Conservation (phyloP, 495 filamentous ascomycete species). For the Hypoxylon fragiforme region DNA sequence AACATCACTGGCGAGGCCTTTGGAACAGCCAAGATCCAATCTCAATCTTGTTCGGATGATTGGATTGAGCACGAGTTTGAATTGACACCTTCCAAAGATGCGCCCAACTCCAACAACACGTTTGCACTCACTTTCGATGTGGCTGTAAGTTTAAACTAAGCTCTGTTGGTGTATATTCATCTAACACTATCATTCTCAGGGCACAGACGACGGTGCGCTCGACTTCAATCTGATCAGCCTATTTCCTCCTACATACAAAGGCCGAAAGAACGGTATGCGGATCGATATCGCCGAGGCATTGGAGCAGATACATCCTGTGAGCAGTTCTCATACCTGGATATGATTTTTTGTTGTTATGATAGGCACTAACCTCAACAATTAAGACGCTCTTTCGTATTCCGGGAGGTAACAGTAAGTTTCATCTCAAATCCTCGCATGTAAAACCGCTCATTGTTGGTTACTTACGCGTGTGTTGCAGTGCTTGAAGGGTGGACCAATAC, state of each 20-base stretch:
- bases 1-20: slow-evolving; percentile 51
- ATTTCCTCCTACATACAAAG: slow-evolving; percentile 70
- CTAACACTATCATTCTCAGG: slow-evolving; percentile 24
- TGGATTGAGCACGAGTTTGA: slow-evolving; percentile 58
- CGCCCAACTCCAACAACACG: slow-evolving; percentile 66
- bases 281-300: slow-evolving; percentile 61
- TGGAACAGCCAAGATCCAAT: slow-evolving; percentile 44
- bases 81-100: slow-evolving; percentile 44
- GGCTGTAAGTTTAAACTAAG: slow-evolving; percentile 24
- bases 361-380: slow-evolving; percentile 1
- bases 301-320: slow-evolving; percentile 53
- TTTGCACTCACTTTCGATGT: slow-evolving; percentile 64
- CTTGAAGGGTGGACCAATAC: slow-evolving; percentile 58
- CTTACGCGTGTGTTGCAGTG: slow-evolving; percentile 30
- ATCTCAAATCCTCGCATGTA: background rate
- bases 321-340: background rate
- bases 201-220: slow-evolving; percentile 49
- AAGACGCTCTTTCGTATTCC: slow-evolving; percentile 62
- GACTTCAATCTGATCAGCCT: slow-evolving; percentile 68
- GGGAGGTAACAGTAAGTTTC: slow-evolving; percentile 60
- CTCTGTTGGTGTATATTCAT: background rate
- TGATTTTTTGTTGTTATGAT: background rate
- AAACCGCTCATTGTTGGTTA: background rate
- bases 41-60: slow-evolving; percentile 37
- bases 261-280: slow-evolving; percentile 63